Conservation (phyloP, 768 basidiomycete species). For the Phlebiopsis gigantea region DNA sequence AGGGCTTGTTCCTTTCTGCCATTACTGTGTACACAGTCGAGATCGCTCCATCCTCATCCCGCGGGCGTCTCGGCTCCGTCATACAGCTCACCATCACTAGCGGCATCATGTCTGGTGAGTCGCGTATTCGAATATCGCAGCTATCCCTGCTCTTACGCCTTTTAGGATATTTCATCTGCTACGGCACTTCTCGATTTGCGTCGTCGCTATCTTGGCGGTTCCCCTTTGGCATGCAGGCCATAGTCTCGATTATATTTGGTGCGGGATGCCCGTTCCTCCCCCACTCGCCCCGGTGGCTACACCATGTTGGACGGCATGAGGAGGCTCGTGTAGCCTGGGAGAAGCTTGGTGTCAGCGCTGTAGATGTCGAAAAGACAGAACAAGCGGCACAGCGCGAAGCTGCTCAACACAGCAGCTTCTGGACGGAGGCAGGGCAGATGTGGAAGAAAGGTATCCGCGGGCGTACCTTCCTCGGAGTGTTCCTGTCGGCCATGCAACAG, state of each 20-base stretch:
- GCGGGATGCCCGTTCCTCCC: conserved; percentile 28
- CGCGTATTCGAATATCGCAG: neutral
- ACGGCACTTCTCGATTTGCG: conserved; percentile 27
- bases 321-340: conserved; percentile 29
- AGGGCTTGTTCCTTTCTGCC: conserved; percentile 40
- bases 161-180: conserved; percentile 35
- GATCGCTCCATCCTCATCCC: conserved; percentile 36
- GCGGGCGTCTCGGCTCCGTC: conserved; percentile 35
- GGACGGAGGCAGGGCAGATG: conserved; percentile 18
- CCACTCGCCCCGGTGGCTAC: conserved; percentile 37
- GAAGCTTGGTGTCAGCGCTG: conserved; percentile 19
- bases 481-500: conserved; percentile 41
- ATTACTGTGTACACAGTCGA: conserved; percentile 37
- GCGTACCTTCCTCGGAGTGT: conserved; percentile 36
- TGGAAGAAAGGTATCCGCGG: conserved; percentile 25
- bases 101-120: conserved; percentile 34
- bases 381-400: conserved; percentile 19
- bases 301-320: conserved; percentile 28
- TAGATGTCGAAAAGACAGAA: conserved; percentile 26
- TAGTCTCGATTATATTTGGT: conserved; percentile 25
- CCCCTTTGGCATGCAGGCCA: conserved; percentile 31
- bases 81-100: conserved; percentile 39
- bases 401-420: conserved; percentile 4
- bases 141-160: neutral
- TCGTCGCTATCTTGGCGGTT: conserved; percentile 33